Evolutionary conservation across 768 basidiomycete species (phyloP).

Genomic region (Mycena rebaudengoi): DNA sequence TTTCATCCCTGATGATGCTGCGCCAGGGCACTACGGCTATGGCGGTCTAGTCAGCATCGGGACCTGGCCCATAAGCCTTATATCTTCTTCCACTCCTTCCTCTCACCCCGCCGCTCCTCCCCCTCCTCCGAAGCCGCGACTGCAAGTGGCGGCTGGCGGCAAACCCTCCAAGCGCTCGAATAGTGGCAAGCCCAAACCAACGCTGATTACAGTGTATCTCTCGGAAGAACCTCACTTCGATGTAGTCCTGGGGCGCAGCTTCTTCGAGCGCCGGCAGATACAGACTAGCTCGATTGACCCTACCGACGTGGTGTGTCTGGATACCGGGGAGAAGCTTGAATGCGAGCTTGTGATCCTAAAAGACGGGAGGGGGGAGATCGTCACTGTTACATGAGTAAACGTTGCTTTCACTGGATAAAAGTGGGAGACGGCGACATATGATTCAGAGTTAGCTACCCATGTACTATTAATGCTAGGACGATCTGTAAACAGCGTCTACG

Average conservation of each 20-base stretch:
- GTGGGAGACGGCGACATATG: slow-evolving; percentile 10
- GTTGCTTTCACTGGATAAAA: not conserved
- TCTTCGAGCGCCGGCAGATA: slow-evolving; percentile 84
- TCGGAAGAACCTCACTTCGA: slow-evolving; percentile 97
- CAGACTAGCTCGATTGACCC: slow-evolving; percentile 84
- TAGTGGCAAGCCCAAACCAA: slow-evolving; percentile 44
- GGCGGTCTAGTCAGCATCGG: slow-evolving; percentile 88
- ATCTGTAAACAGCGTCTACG: slow-evolving; percentile 37
- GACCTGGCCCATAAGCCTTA: slow-evolving; percentile 83
- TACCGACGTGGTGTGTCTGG: slow-evolving; percentile 91
- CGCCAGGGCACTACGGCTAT: slow-evolving; percentile 94
- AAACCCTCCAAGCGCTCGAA: slow-evolving; percentile 18
- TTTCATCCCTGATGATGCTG: slow-evolving; percentile 87
- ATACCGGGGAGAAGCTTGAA: slow-evolving; percentile 90
- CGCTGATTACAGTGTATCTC: slow-evolving; percentile 76
- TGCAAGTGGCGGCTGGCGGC: slow-evolving; percentile 12
- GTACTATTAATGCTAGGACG: slow-evolving; percentile 2
- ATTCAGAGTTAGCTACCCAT: slow-evolving; percentile 29
- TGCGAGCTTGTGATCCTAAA: slow-evolving; percentile 93
- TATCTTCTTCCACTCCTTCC: slow-evolving; percentile 49
- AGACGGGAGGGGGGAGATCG: slow-evolving; percentile 90
- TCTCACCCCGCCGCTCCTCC: slow-evolving; percentile 37
- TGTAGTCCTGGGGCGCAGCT: slow-evolving; percentile 89
- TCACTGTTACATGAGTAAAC: slow-evolving; percentile 76
- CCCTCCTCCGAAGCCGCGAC: slow-evolving; percentile 22